phyloP scores from a whole-genome alignment of 805 yeast genomes.

The Metschnikowia koreensis region DNA sequence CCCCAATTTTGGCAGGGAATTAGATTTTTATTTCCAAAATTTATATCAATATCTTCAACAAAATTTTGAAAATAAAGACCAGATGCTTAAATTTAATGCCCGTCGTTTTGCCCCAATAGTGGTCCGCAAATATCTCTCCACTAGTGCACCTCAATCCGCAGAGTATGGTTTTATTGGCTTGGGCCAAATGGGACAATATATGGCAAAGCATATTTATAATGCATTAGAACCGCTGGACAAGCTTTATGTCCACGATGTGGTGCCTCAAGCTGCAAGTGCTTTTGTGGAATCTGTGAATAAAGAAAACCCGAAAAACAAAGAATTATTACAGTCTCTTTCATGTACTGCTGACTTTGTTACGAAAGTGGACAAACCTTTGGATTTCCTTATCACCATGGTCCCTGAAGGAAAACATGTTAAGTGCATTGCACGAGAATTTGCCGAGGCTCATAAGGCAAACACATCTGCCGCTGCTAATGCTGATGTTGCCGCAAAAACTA shows the following conservation, averaged over 20 bases:
- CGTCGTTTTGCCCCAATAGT: neutral
- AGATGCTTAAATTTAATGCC: neutral
- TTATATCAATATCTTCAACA: too few relatives aligned
- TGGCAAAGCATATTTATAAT: constrained; percentile 50
- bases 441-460: constrained; percentile 24
- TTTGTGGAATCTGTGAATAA: constrained; percentile 26
- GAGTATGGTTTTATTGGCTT: constrained; percentile 54
- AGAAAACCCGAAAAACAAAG: constrained; percentile 23
- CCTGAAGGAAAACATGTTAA: constrained; percentile 54
- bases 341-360: constrained; percentile 27
- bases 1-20: neutral
- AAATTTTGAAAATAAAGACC: too few relatives aligned
- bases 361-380: constrained; percentile 34
- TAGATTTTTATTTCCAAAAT: too few relatives aligned
- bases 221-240: constrained; percentile 37
- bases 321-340: constrained; percentile 20
- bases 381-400: constrained; percentile 49
- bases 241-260: constrained; percentile 45
- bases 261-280: constrained; percentile 24
- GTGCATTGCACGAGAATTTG: constrained; percentile 39
- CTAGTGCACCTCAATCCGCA: constrained; percentile 7
- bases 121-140: constrained; percentile 11
- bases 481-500: constrained; percentile 18
- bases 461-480: constrained; percentile 9
- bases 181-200: constrained; percentile 56